phyloP scores from a whole-genome alignment of 441 rosid genomes.

The Populus hybrid region DNA sequence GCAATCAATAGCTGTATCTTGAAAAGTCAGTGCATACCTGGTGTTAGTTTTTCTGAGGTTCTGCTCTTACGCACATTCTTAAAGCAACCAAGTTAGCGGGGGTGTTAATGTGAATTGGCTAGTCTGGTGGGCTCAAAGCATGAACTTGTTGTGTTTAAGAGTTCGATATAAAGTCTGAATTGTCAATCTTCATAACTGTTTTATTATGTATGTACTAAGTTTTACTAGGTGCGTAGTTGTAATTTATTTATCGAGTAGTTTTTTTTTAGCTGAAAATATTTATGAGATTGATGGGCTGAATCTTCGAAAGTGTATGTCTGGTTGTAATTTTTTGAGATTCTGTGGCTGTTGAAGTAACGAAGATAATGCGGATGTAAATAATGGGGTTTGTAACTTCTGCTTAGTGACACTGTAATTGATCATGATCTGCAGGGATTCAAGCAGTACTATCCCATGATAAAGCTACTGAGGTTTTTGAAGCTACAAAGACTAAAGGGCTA shows the following conservation, averaged over 20 bases:
- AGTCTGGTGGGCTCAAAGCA: not conserved
- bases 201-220: not conserved
- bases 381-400: too few species aligned
- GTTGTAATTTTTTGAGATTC: not conserved
- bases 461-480: conserved; percentile 26
- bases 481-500: conserved; percentile 42
- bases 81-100: not conserved
- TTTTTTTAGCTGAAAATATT: too few species aligned
- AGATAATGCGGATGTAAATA: too few species aligned
- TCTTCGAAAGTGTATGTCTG: too few species aligned
- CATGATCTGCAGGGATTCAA: conserved; percentile 43
- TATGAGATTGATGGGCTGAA: too few species aligned
- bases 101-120: not conserved
- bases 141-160: not conserved
- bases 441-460: conserved; percentile 49
- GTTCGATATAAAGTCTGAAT: too few species aligned
- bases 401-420: not conserved
- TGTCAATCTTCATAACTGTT: not conserved
- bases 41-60: not conserved
- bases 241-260: not conserved
- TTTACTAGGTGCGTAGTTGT: not conserved
- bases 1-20: not conserved
- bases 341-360: not conserved
- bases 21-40: not conserved
- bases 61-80: not conserved